Evolutionary conservation across 495 filamentous ascomycete genomes (phyloP), one percentile per base, ranked within the genome.

Genomic region (Patellaria atrata): DNA sequence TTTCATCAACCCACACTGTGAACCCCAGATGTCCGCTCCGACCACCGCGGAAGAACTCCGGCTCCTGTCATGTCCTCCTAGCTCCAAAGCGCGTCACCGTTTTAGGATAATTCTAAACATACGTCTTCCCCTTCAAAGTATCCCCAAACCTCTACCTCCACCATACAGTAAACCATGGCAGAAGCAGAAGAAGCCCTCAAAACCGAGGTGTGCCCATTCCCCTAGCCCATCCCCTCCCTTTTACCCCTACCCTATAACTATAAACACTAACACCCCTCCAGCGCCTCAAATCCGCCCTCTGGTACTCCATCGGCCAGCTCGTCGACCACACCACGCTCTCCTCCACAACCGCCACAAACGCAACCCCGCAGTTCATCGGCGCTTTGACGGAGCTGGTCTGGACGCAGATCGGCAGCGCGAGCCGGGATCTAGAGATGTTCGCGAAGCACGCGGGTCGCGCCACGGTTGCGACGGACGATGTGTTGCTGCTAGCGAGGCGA

Each of bases 361-460:
- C 86, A 2, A 94, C 85, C 1, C 86, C 85, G 5, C 86, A 94
- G 51, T 97, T 94, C 58, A 94, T 94, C 47, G 86, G 74, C 7
- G 83, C 83, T 0, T 57, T 96, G 52, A 91, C 82, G 0, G 86
- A 94, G 59, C 65, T 96, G 64, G 78, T 87, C 17, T 96, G 79
- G 79, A 62, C 71, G 9, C 89, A 97, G 45, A 80, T 94, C 38
- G 81, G 83, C 83, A 68, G 46, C 56, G 46, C 35, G 19, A 17
- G 13, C 35, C 25, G 22, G 10, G 41, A 40, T 41, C 26, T 34
- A 26, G 47, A 48, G 21, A 70, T 63, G 16, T 97, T 97, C 55
- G 77, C 83, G 17, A 77, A 73, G 56, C 85, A 93, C 57, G 87
- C 82, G n/a, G 80, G 81, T 10, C 74, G 87, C 11, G 73, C 70